Evolutionary conservation across 495 filamentous ascomycete species (phyloP).

Genomic region (Neurospora sp.): DNA sequence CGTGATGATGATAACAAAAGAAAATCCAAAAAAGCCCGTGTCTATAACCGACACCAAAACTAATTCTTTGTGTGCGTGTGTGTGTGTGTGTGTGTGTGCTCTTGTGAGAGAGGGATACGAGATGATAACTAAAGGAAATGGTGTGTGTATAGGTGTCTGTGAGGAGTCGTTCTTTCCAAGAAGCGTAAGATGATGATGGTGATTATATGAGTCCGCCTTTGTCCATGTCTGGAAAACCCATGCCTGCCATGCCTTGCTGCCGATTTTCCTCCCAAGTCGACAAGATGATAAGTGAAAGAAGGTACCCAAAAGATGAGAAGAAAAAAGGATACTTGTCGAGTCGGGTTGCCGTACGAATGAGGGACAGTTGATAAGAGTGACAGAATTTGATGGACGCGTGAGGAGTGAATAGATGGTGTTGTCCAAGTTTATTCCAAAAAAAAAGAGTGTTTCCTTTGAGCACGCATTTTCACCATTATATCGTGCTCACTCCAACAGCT

Average conservation of each 20-base stretch:
- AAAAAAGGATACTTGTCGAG: not conserved
- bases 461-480: not conserved
- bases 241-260: not conserved
- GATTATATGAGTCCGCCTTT: not conserved
- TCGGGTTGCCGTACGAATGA: not conserved
- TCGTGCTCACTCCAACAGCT: slow-evolving; percentile 8
- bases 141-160: not conserved
- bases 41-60: not conserved
- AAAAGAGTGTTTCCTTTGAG: not conserved
- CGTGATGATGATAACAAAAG: not conserved
- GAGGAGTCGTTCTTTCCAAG: not conserved
- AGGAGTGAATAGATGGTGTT: not conserved
- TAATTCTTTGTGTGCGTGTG: not conserved
- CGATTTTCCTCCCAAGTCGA: not conserved
- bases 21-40: not conserved
- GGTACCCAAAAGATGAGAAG: not conserved
- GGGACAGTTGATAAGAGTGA: not conserved
- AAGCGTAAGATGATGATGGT: not conserved
- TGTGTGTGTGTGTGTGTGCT: not conserved
- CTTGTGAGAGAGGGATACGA: not conserved
- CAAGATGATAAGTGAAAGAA: not conserved
- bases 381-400: not conserved
- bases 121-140: not conserved
- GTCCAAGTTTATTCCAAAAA: not conserved
- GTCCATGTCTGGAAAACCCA: not conserved